Evolutionary conservation across 768 basidiomycete species (phyloP), one percentile per base, ranked within the genome.

Genomic region (Multifurca ochricompacta): DNA sequence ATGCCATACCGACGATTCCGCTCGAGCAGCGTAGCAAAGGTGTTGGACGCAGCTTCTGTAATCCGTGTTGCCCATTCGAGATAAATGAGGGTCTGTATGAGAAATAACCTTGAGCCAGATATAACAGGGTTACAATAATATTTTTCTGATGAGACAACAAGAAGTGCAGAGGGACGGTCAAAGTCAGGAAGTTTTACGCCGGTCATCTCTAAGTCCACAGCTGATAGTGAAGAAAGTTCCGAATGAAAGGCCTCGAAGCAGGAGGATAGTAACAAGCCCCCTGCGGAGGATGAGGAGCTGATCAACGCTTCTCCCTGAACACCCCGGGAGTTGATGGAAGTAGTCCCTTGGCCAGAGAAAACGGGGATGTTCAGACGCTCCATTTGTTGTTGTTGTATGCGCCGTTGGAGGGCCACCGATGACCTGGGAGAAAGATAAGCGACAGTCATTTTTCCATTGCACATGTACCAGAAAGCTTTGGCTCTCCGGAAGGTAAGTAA

Each of bases 301-400:
- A 60, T 65, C 18, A 74, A 51, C 6, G 74, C 74, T 61, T 73
- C 73, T 23, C 69, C 66, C 6, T 66, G 66, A 14, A 70, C 68
- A 30, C 66, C 63, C 14, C 58, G 49, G 25, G 70, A 57, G 43
- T 68, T 69, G 21, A 69, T 57, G 11, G 66, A 65, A 10, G 69
- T 46, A 3, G 74, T 71, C 3, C 79, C 82, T 61, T 83, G 82
- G 6, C 81, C 81, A 40, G 77, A 71, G 59, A 83, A 83, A 16
- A 81, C 65, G 3, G 78, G 81, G 41, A 83, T 60, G 54, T 70
- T 53, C 35, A 60, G 46, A 50, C 18, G 48, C 19, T 44, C 48
- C 54, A 50, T 54, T 11, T 48, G 37, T 4, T 53, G 16, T 7
- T 18, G n/a, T 6, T 45, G 35, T 30, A 39, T 46, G 21, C 16